Evolutionary conservation across 495 filamentous ascomycete genomes (phyloP).

Genomic region (Sphaerosporella brunnea): DNA sequence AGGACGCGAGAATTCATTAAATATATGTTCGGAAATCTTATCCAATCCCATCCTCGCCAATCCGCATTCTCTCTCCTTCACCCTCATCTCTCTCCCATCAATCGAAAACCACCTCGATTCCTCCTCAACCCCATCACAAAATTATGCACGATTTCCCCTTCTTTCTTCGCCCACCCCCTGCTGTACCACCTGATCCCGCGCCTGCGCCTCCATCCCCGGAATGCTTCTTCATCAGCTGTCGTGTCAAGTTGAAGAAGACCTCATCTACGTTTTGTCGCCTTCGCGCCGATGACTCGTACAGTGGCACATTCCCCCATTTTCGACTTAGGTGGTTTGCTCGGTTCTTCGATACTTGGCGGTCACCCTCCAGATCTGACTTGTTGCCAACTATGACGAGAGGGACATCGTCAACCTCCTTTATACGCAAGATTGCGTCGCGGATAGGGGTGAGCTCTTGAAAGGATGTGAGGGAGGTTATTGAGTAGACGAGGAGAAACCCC

Average conservation of each 20-base stretch:
- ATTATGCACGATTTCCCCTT: slow-evolving; percentile 13
- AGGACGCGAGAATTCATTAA: no score
- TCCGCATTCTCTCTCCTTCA: no score
- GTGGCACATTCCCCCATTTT: slow-evolving; percentile 76
- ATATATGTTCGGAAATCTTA: no score
- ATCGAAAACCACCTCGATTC: no score
- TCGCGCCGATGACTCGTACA: slow-evolving; percentile 85
- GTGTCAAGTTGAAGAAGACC: slow-evolving; percentile 80
- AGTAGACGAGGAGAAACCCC: slow-evolving; percentile 94
- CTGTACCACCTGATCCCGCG: slow-evolving; percentile 10
- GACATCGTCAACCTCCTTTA: slow-evolving; percentile 83
- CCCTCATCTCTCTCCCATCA: no score
- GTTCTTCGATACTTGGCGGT: slow-evolving; percentile 63
- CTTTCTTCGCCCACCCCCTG: slow-evolving; percentile 9
- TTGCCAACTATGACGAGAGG: slow-evolving; percentile 95
- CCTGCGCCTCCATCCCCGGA: slow-evolving; percentile 27
- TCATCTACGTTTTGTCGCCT: slow-evolving; percentile 77
- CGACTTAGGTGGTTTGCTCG: slow-evolving; percentile 76
- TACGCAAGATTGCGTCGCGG: slow-evolving; percentile 88
- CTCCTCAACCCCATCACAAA: no score
- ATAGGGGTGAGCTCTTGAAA: slow-evolving; percentile 73
- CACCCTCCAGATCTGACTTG: slow-evolving; percentile 89
- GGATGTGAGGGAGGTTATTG: slow-evolving; percentile 75
- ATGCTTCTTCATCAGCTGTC: slow-evolving; percentile 62
- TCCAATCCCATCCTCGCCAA: no score